A percentile compares a stretch with the other conserved stretches of the same genome.
These are phyloP conservation scores for Fusarium bactridioides DNA, from an alignment of 2,329 filamentous ascomycete genomes.

Conservation along the genomic window DNA sequence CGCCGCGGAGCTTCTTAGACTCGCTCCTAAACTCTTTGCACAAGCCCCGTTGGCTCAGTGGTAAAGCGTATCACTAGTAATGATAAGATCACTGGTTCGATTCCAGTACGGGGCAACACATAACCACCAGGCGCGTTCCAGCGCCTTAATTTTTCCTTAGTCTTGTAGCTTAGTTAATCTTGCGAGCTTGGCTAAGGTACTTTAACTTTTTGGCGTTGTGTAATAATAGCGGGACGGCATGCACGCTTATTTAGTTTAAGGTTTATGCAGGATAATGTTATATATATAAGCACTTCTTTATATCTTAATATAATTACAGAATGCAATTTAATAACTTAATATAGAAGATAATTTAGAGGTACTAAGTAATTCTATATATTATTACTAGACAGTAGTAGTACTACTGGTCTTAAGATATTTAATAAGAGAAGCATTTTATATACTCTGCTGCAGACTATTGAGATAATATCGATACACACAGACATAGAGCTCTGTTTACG, in stretches of 20 bases:
- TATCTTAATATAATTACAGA: background rate
- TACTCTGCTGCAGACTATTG: background rate
- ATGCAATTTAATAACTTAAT: background rate
- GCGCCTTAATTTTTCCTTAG: background rate
- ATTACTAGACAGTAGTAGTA: accelerated
- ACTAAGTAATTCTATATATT: accelerated
- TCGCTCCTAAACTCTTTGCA: accelerated
- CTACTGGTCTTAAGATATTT: background rate
- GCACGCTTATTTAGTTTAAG: constrained; percentile 4
- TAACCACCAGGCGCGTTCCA: accelerated
- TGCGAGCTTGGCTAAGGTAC: background rate
- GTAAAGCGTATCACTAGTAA: constrained; percentile 37
- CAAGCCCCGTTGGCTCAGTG: constrained; percentile 24
- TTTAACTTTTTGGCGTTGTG: background rate
- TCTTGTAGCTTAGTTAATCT: background rate
- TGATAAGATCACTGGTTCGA: constrained; percentile 35
- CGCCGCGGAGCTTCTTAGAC: background rate
- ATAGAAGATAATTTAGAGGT: background rate
- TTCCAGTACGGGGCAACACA: constrained; percentile 22
- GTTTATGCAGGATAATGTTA: constrained; percentile 14
- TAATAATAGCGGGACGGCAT: background rate
- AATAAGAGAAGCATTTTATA: background rate
- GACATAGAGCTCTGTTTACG: background rate
- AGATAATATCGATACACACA: background rate
- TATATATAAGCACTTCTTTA: background rate